Evolutionary conservation across 345 rosid genomes (phyloP), one percentile per base, ranked within the genome.

Genomic region (Clausena lansium): DNA sequence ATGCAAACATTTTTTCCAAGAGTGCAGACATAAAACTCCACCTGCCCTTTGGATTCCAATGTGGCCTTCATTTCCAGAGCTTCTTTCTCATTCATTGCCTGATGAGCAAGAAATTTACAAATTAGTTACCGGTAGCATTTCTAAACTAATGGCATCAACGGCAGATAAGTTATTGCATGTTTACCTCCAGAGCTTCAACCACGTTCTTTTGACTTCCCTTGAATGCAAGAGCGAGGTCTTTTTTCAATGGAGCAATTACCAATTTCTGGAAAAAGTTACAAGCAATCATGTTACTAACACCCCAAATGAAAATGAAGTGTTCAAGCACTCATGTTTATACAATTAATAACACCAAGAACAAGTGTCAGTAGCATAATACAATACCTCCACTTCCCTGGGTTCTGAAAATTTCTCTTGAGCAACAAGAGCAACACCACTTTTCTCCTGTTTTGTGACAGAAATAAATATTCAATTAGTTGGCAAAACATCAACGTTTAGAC

Each of bases 361-460:
- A 64, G 38, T 24, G 41, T 20, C 32, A 36, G 32, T 24, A 75
- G 13, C 50, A 50, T 50, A 74, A 59, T 70, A 58, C 39, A 68
- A 47, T 87, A 93, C 99, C 97, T 95, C 99, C 71, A 95, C 93
- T 88, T 92, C 98, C 82, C 84, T 91, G 19, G 98, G 99, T 87
- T 95, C 93, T 33, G 94, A 50, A 85, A 86, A 91, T 66, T 93
- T 95, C 82, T 93, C 99, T 50, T 86, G 89, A 45, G 99, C 98
- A 67, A 90, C 94, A 60, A 95, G 94, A 52, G 92, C 83, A 25
- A 82, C 91, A 10, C 91, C 91, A 85, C 99, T 95, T 82, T 93
- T 95, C 68, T 93, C 98, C 99, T 95, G 91, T 45, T 67, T 58
- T 8, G 67, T 30, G 58, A 75, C 73, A 69, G 54, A 24, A 81